Conservation (phyloP, 192 early-diverging fungal genomes). For the Rhizophagus clarus region DNA sequence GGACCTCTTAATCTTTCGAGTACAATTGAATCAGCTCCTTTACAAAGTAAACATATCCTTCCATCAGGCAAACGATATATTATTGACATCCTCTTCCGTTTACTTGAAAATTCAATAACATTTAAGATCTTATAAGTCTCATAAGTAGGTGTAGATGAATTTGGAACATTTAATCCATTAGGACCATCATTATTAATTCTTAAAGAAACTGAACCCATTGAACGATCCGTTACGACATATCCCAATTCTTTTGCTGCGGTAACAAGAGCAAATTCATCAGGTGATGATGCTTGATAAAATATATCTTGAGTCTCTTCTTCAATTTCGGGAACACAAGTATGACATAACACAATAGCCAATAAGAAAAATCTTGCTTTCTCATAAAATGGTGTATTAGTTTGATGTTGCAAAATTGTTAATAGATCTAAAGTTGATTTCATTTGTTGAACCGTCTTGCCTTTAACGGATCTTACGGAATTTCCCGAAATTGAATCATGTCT, state of each 20-base stretch:
- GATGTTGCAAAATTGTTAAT: constrained; percentile 22
- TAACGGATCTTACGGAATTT: neutral
- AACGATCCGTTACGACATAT: constrained; percentile 65
- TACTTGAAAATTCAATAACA: constrained; percentile 82
- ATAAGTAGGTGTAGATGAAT: constrained; percentile 17
- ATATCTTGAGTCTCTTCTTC: constrained; percentile 57
- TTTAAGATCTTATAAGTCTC: constrained; percentile 64
- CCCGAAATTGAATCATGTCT: neutral
- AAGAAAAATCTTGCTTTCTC: constrained; percentile 65
- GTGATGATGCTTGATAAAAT: constrained; percentile 80
- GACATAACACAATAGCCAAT: constrained; percentile 79
- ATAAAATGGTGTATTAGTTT: constrained; percentile 21
- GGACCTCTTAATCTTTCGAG: constrained; percentile 59
- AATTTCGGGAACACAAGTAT: constrained; percentile 77
- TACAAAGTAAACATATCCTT: constrained; percentile 78
- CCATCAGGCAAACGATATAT: constrained; percentile 74
- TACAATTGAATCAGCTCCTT: constrained; percentile 91
- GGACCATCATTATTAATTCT: constrained; percentile 36
- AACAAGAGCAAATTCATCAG: constrained; percentile 84
- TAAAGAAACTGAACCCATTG: constrained; percentile 50
- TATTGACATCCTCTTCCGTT: constrained; percentile 89
- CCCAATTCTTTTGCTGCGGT: constrained; percentile 77
- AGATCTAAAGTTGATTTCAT: constrained; percentile 13
- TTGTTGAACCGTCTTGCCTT: neutral
- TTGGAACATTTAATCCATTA: constrained; percentile 34